Conservation (phyloP, 257 asterid genomes). For the Cinchona pubescens region DNA sequence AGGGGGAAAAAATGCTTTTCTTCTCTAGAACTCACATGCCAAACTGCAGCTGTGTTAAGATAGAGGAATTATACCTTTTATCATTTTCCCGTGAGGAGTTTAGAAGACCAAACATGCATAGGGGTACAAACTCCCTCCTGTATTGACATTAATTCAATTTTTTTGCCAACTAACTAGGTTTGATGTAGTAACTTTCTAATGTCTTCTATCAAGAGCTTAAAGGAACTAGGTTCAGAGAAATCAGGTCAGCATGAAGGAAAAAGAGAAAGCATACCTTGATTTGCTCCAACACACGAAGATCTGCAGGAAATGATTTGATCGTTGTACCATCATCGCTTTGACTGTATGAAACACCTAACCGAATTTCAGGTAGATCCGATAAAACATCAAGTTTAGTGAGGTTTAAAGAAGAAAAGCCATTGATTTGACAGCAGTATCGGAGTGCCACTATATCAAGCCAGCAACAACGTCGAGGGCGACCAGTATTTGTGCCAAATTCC, state of each 20-base stretch:
- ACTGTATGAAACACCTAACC: constrained; percentile 74
- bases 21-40: neutral
- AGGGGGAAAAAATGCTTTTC: neutral
- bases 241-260: neutral
- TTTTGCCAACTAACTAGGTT: neutral
- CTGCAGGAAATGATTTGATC: constrained; percentile 71
- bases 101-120: neutral
- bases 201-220: neutral
- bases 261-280: constrained; percentile 46
- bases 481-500: constrained; percentile 97
- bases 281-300: constrained; percentile 68
- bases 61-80: neutral
- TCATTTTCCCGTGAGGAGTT: neutral
- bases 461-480: constrained; percentile 98
- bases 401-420: constrained; percentile 90
- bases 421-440: constrained; percentile 73
- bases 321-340: constrained; percentile 56
- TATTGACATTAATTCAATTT: neutral
- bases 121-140: neutral
- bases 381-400: constrained; percentile 93
- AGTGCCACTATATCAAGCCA: constrained; percentile 97
- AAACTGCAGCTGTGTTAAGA: neutral
- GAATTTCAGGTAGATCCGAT: constrained; percentile 73
- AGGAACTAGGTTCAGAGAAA: neutral
- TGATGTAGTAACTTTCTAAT: neutral